Conservation (phyloP, 352 stramenopile species). For the Phytophthora citricola region DNA sequence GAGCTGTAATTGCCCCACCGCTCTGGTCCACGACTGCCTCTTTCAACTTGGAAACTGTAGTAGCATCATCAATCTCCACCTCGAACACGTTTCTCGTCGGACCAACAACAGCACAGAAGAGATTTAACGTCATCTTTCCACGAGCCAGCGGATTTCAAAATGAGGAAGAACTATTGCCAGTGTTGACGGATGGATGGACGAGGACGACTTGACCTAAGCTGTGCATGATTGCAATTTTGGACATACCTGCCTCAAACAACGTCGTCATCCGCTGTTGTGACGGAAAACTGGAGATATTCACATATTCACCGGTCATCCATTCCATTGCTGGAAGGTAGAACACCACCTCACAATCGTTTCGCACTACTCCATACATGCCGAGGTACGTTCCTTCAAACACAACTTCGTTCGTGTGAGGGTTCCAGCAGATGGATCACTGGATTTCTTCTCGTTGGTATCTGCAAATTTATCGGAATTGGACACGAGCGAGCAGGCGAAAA, state of each 20-base stretch:
- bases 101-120: too few relatives aligned
- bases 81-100: too few relatives aligned
- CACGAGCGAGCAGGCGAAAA: slow-evolving; percentile 19
- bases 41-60: too few relatives aligned
- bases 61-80: not conserved
- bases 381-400: slow-evolving; percentile 21
- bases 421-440: slow-evolving; percentile 26
- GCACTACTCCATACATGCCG: slow-evolving; percentile 22
- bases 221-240: too few relatives aligned
- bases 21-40: too few relatives aligned
- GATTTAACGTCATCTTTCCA: too few relatives aligned
- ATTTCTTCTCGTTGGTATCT: slow-evolving; percentile 11
- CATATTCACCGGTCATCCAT: slow-evolving; percentile 31
- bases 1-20: too few relatives aligned
- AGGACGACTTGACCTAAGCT: too few relatives aligned
- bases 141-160: too few relatives aligned
- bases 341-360: slow-evolving; percentile 17
- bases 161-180: too few relatives aligned
- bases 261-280: slow-evolving; percentile 3
- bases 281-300: slow-evolving; percentile 26
- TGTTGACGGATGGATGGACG: too few relatives aligned
- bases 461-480: slow-evolving; percentile 5
- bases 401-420: slow-evolving; percentile 11
- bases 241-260: not conserved
- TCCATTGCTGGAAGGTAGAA: slow-evolving; percentile 33